Conservation (phyloP, 345 rosid species). For the Syzygium oleosum region DNA sequence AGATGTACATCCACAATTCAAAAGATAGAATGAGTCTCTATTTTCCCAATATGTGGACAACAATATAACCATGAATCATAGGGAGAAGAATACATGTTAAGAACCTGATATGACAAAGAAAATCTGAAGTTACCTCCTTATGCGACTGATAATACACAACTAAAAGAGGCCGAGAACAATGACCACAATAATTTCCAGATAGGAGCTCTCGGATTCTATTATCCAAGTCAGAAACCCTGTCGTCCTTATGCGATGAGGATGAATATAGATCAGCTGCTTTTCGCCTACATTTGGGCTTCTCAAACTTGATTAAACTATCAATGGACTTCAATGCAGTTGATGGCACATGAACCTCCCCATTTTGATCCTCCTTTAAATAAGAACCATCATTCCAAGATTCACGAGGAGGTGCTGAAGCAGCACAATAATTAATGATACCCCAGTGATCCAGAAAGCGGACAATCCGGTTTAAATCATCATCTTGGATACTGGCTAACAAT, state of each 20-base stretch:
- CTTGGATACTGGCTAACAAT: conserved; percentile 39
- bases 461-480: conserved; percentile 72
- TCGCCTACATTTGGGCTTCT: conserved; percentile 84
- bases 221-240: conserved; percentile 71
- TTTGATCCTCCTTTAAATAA: conserved; percentile 73
- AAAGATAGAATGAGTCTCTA: not conserved
- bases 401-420: conserved; percentile 31
- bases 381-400: conserved; percentile 49
- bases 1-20: not conserved
- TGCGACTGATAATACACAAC: conserved; percentile 70
- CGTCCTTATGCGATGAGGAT: conserved; percentile 33
- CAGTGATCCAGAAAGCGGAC: conserved; percentile 95
- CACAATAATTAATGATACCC: conserved; percentile 96
- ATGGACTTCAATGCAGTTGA: conserved; percentile 88
- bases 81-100: not conserved
- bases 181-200: conserved; percentile 63
- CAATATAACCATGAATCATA: not conserved
- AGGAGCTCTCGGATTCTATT: conserved; percentile 78
- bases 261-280: conserved; percentile 67
- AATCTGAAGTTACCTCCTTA: conserved; percentile 56
- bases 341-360: conserved; percentile 90
- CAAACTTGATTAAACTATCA: conserved; percentile 97
- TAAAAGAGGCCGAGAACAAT: conserved; percentile 70
- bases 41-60: not conserved
- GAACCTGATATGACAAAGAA: not conserved